A percentile compares a stretch with the other conserved stretches of the same genome.
These are phyloP conservation scores for Somion occarium DNA, from an alignment of 1,284 basidiomycete genomes.

Conservation along the genomic window DNA sequence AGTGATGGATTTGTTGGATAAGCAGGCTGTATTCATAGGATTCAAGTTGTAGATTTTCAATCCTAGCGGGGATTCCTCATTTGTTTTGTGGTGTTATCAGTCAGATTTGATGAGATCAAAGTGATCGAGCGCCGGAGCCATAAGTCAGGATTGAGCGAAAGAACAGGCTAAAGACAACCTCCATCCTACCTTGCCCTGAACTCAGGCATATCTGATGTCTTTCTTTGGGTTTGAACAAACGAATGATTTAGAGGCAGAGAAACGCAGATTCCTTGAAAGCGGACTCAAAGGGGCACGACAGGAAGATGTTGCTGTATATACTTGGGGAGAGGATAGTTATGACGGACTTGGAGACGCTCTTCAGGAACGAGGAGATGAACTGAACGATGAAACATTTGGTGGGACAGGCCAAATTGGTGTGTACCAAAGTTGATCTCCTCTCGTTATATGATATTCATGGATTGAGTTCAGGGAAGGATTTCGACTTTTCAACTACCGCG, in stretches of 20 bases:
- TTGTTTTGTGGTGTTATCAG: no score
- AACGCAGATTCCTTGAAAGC: constrained; percentile 47
- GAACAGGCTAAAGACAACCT: background rate
- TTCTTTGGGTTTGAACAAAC: constrained; percentile 73
- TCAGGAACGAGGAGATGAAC: constrained; percentile 84
- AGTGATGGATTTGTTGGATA: background rate
- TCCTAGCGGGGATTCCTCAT: no score
- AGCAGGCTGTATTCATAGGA: background rate
- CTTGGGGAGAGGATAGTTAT: constrained; percentile 86
- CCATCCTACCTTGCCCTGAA: background rate
- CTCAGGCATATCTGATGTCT: constrained; percentile 46
- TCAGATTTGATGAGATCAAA: no score
- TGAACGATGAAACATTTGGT: constrained; percentile 97
- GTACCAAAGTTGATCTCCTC: constrained; percentile 19
- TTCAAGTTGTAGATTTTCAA: background rate
- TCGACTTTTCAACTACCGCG: constrained; percentile 72
- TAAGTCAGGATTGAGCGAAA: background rate
- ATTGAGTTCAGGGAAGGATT: constrained; percentile 72
- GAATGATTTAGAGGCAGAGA: constrained; percentile 58
- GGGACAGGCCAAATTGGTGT: constrained; percentile 62
- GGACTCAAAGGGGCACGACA: constrained; percentile 32
- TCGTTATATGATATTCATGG: background rate
- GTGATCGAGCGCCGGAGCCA: no score
- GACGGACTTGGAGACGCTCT: constrained; percentile 87
- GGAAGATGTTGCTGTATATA: constrained; percentile 82